These are phyloP conservation scores for Epichloe typhina DNA, from an alignment of 2,329 filamentous ascomycete genomes.

Conservation along the genomic window DNA sequence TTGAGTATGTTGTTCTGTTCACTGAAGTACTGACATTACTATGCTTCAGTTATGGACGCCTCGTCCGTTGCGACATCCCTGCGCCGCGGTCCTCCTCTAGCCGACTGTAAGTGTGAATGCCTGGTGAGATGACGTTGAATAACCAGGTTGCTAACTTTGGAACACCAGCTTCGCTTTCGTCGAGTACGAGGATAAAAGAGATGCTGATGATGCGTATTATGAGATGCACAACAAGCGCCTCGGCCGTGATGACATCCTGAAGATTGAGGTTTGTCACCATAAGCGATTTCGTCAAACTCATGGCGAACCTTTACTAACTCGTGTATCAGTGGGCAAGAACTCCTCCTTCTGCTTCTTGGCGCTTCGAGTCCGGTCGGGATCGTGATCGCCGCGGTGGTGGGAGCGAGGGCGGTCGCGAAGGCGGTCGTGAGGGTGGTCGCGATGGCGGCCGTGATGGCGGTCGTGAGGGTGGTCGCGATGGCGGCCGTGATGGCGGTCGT, in stretches of 20 bases:
- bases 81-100: constrained; percentile 87
- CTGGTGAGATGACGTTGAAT: not conserved
- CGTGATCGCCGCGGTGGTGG: constrained; percentile 43
- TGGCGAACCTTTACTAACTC: constrained; percentile 3
- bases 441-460: constrained; percentile 33
- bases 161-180: constrained; percentile 77
- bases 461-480: constrained; percentile 32
- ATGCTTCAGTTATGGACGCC: constrained; percentile 70
- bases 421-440: constrained; percentile 40
- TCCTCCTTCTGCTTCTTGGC: constrained; percentile 94
- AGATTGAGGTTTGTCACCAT: constrained; percentile 71
- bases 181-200: constrained; percentile 95
- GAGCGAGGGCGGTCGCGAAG: constrained; percentile 48
- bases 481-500: constrained; percentile 28
- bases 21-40: constrained; percentile 17
- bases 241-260: constrained; percentile 85
- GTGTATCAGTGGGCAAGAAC: constrained; percentile 83
- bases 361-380: constrained; percentile 84
- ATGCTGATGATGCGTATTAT: constrained; percentile 97
- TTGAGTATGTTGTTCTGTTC: constrained; percentile 4
- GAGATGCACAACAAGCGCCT: constrained; percentile 99
- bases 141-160: constrained; percentile 1
- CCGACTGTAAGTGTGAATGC: constrained; percentile 63
- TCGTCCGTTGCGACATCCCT: constrained; percentile 96
- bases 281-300: not conserved